phyloP scores from a whole-genome alignment of 495 filamentous ascomycete species.

The Annulohypoxylon nitens region DNA sequence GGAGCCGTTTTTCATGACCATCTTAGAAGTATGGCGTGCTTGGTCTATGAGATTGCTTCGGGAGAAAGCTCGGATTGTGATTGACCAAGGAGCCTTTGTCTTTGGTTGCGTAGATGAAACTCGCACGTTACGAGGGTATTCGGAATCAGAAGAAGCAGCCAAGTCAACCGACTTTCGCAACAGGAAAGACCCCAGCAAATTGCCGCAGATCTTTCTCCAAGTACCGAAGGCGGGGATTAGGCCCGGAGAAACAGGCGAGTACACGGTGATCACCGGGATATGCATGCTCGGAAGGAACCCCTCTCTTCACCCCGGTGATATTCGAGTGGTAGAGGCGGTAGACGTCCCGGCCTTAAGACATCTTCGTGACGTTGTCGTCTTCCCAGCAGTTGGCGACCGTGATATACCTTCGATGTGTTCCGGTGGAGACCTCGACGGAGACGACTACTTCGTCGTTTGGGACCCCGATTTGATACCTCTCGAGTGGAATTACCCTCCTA shows the following conservation, averaged over 20 bases:
- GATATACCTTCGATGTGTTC: constrained; percentile 94
- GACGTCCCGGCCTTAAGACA: constrained; percentile 78
- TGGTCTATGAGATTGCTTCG: constrained; percentile 90
- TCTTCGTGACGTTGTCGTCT: constrained; percentile 85
- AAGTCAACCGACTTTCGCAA: constrained; percentile 38
- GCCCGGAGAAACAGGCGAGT: constrained; percentile 61
- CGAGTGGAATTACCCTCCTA: constrained; percentile 77
- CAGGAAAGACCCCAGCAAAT: constrained; percentile 56
- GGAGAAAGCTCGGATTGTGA: constrained; percentile 88
- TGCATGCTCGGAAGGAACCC: constrained; percentile 93
- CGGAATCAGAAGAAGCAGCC: constrained; percentile 41
- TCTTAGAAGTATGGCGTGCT: constrained; percentile 80
- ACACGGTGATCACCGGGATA: constrained; percentile 77
- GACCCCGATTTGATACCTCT: constrained; percentile 78
- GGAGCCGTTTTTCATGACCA: constrained; percentile 85
- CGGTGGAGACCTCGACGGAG: constrained; percentile 94
- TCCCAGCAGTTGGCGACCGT: constrained; percentile 85
- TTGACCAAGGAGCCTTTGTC: constrained; percentile 86
- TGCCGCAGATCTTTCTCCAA: constrained; percentile 94
- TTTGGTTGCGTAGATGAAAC: constrained; percentile 94
- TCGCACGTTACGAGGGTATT: constrained; percentile 77
- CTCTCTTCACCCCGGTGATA: constrained; percentile 93
- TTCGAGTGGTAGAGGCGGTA: constrained; percentile 88
- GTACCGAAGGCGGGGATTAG: constrained; percentile 63
- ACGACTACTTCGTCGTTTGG: constrained; percentile 97